These are phyloP conservation scores for Endothia cerciana DNA, from an alignment of 2,329 filamentous ascomycete genomes.

Conservation along the genomic window DNA sequence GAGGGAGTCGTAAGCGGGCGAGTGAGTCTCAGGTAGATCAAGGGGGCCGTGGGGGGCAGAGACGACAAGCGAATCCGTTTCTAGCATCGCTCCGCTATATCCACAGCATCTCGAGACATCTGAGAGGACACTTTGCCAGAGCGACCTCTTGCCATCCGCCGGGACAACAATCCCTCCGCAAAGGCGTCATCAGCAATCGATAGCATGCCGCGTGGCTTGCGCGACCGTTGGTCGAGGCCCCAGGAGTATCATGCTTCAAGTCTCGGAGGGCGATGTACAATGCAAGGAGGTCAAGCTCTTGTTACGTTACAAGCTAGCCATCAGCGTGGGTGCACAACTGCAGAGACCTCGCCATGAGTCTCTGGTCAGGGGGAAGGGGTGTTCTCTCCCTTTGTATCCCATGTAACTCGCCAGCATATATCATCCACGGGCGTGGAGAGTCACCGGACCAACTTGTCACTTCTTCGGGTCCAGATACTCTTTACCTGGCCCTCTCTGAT, in stretches of 20 bases:
- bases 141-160: not conserved
- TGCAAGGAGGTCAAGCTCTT: not conserved
- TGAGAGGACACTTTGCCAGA: not conserved
- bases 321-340: not conserved
- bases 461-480: constrained; percentile 4
- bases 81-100: not conserved
- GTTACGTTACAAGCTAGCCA: not conserved
- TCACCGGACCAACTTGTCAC: not conserved
- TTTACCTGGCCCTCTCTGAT: constrained; percentile 11
- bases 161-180: not conserved
- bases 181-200: not conserved
- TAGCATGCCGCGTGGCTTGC: not conserved
- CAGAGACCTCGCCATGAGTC: not conserved
- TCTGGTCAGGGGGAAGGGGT: not conserved
- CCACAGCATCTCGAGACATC: not conserved
- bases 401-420: not conserved
- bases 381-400: not conserved
- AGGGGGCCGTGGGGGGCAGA: not conserved
- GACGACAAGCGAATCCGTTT: not conserved
- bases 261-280: not conserved
- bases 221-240: not conserved
- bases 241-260: not conserved
- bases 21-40: not conserved
- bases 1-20: not conserved
- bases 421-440: not conserved